A percentile compares a stretch with the other conserved stretches of the same genome.
These are phyloP conservation scores for Pseudisothecium myosuroides DNA, from an alignment of 225 moss, liverwort and hornwort genomes.

Conservation along the genomic window DNA sequence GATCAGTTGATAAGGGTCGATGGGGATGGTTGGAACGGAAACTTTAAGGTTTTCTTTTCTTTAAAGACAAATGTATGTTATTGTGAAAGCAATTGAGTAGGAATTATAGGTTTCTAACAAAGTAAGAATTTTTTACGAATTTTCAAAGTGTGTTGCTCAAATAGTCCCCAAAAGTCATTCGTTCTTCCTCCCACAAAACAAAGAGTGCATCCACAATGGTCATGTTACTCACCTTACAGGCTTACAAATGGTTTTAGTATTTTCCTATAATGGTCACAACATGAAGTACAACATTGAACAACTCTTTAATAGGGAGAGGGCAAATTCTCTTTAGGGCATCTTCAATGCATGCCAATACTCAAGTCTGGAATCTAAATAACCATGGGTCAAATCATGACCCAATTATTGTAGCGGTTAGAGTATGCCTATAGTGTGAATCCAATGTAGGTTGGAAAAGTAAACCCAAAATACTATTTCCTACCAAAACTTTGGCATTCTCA, in stretches of 20 bases:
- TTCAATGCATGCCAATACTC: background rate
- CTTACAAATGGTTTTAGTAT: background rate
- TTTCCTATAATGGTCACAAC: background rate
- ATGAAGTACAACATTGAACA: background rate
- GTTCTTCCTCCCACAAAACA: background rate
- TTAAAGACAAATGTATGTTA: background rate
- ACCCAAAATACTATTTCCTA: background rate
- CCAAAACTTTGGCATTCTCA: background rate
- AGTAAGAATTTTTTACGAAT: background rate
- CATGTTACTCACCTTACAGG: background rate
- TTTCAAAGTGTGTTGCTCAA: background rate
- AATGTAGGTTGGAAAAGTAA: accelerated
- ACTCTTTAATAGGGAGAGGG: no score
- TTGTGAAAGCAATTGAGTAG: background rate
- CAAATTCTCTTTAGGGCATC: background rate
- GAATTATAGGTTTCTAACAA: background rate
- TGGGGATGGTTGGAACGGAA: background rate
- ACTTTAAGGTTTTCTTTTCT: accelerated
- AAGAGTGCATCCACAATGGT: background rate
- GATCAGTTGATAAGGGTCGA: background rate
- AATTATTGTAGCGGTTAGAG: background rate
- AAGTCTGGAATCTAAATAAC: background rate
- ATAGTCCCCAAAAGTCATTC: no score
- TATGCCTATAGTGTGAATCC: no score
- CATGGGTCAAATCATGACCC: accelerated